Base-by-base conservation (phyloP, 225 moss, liverwort and hornwort species). In the Takakia lepidozioides region DNA sequence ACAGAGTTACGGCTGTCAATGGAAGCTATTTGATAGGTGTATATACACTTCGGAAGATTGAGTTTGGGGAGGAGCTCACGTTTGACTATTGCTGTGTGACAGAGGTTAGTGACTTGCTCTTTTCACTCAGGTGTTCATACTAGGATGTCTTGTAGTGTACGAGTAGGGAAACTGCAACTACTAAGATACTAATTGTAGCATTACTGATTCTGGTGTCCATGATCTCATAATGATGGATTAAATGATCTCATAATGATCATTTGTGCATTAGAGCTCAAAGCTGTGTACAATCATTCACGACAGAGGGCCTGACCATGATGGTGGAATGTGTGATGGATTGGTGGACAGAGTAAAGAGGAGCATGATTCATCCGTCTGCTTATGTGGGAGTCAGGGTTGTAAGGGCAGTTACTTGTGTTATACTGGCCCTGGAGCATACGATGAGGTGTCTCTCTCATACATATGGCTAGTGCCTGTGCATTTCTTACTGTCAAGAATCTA, bases 31-130 rank as follows among this genome's bases (percentile, higher is more conserved):
- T 91, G 65, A 98, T 98, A 61, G 98, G 98, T 47, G 98, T 98
- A 17, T 98, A 98, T 66, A 85, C 98, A 19, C 74, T 98, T 51
- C 87, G 87, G 70, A 82, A 87, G 58, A 91, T 98, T 58, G 80
- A 91, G 58, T 73, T 70, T 59, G 98, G 98, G 52, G 98, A 98
- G 55, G 98, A 98, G 51, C 87, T 98, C 32, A 98, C 98, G 6
- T 98, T 98, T 47, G 98, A 98, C 54, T 98, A 98, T 48, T 91
- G 91, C 62, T 98, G 91, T 38, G 84, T 98, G 14, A 98, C 98
- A 46, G 98, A 98, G 95, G 95, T 98, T 57, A 34, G 60, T 22
- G 46, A 51, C 43, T 20, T 56, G 10, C 29, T n/a, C n/a, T n/a
- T n/a, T n/a, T n/a, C n/a, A n/a, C n/a, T n/a, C n/a, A n/a, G n/a